A percentile compares a stretch with the other conserved stretches of the same genome.
These are phyloP conservation scores for Schoenoplectus tabernaemontani DNA, from an alignment of 202 grass and related monocot species.

Conservation along the genomic window DNA sequence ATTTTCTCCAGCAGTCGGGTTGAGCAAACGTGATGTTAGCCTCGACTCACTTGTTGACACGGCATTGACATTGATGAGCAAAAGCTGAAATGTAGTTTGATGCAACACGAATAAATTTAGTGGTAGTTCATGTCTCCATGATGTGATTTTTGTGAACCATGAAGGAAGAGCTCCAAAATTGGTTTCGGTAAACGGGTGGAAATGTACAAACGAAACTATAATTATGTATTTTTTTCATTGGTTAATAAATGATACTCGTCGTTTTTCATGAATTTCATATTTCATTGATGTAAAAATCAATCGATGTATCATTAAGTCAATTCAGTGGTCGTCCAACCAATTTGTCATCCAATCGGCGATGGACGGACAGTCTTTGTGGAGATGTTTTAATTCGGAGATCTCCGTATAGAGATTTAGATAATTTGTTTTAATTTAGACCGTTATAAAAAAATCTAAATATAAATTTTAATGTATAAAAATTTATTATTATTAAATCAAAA, in stretches of 20 bases:
- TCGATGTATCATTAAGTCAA: no score
- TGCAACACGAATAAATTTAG: background rate
- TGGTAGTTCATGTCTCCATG: background rate
- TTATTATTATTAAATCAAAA: no score
- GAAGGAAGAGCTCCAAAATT: no score
- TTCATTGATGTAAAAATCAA: no score
- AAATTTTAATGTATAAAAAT: no score
- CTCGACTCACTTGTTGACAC: conserved; percentile 40
- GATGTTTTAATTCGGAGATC: no score
- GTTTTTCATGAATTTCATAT: background rate
- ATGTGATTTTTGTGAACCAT: background rate
- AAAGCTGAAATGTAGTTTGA: background rate
- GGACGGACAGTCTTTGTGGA: no score
- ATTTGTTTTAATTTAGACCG: no score
- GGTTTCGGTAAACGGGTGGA: background rate
- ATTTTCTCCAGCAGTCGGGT: conserved; percentile 70
- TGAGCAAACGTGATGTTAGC: conserved; percentile 39
- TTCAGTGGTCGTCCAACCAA: no score
- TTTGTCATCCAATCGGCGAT: no score
- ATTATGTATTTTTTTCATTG: background rate
- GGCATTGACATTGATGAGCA: conserved; percentile 32
- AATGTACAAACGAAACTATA: conserved; percentile 5
- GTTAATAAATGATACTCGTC: background rate
- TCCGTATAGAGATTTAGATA: no score
- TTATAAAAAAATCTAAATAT: no score